Base-by-base conservation (phyloP, 495 filamentous ascomycete genomes). In the Clohesyomyces aquaticus region DNA sequence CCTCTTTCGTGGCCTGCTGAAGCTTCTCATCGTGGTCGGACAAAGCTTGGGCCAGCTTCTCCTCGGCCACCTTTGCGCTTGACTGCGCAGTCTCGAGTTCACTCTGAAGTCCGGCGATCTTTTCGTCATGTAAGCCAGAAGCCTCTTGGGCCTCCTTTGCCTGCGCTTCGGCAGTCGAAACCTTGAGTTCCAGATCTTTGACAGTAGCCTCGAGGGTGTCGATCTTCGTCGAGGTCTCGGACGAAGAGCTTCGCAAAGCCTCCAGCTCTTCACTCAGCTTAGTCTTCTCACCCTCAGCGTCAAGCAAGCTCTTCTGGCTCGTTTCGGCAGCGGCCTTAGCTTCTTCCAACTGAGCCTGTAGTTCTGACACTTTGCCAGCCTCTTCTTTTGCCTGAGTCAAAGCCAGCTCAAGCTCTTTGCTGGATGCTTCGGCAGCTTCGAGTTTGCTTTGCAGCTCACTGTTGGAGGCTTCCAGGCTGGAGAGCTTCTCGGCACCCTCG, bases 81-180 rank as follows among this genome's bases (percentile, higher is more conserved):
- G 54, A 23, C 26, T 19, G 42, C 32, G 49, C 54, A 21, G 52
- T 51, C 14, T 23, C 38, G 51, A 49, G 49, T 50, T 55, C 56
- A 35, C 25, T 22, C 45, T 46, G 29, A 23, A 50, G 49, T 19
- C 62, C 67, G 18, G 29, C 21, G 22, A 55, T 11, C 29, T 55
- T 38, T 27, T 14, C 18, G 2, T 55, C 51, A 12, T 21, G 14
- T 3, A 16, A 3, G 28, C 51, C 21, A 22, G 51, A 3, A 23
- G 51, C 51, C n/a, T 53, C 50, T 41, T 28, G 29, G 28, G 32
- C 28, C 28, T 26, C 51, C 51, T 55, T 28, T 1, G 52, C 57
- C 50, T 75, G 70, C 29, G 69, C 46, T 12, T 62, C 27, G 18
- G 71, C 70, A 25, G 66, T 60, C 9, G 74, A 50, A 11, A 27